A percentile compares a stretch with the other conserved stretches of the same genome.
These are phyloP conservation scores for Peronospora destructor DNA, from an alignment of 352 stramenopile species.

Conservation along the genomic window DNA sequence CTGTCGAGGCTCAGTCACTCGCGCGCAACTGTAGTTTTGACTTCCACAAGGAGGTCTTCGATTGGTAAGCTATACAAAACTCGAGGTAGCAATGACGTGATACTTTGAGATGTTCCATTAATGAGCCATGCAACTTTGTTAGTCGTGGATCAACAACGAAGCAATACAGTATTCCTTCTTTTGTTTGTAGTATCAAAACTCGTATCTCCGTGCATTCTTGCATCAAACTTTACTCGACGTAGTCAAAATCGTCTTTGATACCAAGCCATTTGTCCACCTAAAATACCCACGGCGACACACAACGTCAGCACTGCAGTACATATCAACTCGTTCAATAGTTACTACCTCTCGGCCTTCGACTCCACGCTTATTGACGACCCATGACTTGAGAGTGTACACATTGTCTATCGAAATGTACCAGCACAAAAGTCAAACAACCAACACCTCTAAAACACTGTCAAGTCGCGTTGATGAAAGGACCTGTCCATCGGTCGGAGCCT, in stretches of 20 bases:
- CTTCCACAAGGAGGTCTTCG: slow-evolving; percentile 83
- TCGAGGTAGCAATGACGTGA: slow-evolving; percentile 12
- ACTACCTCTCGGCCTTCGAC: slow-evolving; percentile 51
- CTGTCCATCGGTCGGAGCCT: slow-evolving; percentile 70
- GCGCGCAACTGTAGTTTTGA: slow-evolving; percentile 62
- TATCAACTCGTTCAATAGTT: neutral
- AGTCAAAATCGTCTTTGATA: slow-evolving; percentile 85
- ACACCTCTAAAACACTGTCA: neutral
- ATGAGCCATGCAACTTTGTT: slow-evolving; percentile 10
- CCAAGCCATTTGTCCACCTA: slow-evolving; percentile 83
- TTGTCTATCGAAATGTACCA: slow-evolving; percentile 43
- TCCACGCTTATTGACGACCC: slow-evolving; percentile 73
- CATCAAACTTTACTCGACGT: slow-evolving; percentile 43
- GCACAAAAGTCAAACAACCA: neutral
- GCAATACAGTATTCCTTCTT: slow-evolving; percentile 19
- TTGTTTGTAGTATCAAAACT: slow-evolving; percentile 2
- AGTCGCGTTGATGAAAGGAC: slow-evolving; percentile 16
- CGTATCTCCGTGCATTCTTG: neutral
- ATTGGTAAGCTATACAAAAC: slow-evolving; percentile 41
- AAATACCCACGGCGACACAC: neutral
- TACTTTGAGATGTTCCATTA: slow-evolving; percentile 1
- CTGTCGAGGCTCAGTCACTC: slow-evolving; percentile 52
- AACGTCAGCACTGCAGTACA: neutral
- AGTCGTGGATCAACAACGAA: slow-evolving; percentile 12
- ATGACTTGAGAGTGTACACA: slow-evolving; percentile 73